These are phyloP conservation scores for Pseudovirgaria hyperparasitica DNA, from an alignment of 2,329 filamentous ascomycete genomes.

Conservation along the genomic window DNA sequence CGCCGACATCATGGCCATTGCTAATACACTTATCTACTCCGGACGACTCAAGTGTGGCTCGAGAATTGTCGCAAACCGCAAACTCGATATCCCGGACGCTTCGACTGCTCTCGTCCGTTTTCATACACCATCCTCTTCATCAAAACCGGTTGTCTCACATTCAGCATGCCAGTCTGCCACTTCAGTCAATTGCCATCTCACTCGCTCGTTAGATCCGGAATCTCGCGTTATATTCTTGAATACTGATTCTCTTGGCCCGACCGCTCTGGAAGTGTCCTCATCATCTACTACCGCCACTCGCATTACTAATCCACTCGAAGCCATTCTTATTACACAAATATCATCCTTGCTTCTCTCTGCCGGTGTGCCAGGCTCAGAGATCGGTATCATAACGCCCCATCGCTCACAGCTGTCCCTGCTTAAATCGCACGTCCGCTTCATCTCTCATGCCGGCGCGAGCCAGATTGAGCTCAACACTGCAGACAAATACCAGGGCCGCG, in stretches of 20 bases:
- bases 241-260: constrained; percentile 60
- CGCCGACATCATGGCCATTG: constrained; percentile 88
- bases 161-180: constrained; percentile 38
- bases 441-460: constrained; percentile 40
- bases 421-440: too few relatives aligned
- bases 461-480: constrained; percentile 91
- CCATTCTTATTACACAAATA: constrained; percentile 62
- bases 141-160: constrained; percentile 4
- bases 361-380: constrained; percentile 61
- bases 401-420: constrained; percentile 80
- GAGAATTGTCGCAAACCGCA: constrained; percentile 55
- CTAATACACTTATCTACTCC: constrained; percentile 87
- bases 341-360: constrained; percentile 65
- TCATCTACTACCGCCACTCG: constrained; percentile 55
- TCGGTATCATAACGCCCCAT: constrained; percentile 96
- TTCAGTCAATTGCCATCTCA: constrained; percentile 57
- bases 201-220: constrained; percentile 53
- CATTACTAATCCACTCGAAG: constrained; percentile 80
- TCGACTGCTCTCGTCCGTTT: constrained; percentile 19
- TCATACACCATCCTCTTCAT: constrained; percentile 20
- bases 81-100: constrained; percentile 53
- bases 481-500: constrained; percentile 90
- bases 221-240: constrained; percentile 78
- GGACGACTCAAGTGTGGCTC: constrained; percentile 84
- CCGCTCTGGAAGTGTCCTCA: constrained; percentile 52